Evolutionary conservation across 2,329 filamentous ascomycete species (phyloP).

Genomic region (Ophiostoma australiae): DNA sequence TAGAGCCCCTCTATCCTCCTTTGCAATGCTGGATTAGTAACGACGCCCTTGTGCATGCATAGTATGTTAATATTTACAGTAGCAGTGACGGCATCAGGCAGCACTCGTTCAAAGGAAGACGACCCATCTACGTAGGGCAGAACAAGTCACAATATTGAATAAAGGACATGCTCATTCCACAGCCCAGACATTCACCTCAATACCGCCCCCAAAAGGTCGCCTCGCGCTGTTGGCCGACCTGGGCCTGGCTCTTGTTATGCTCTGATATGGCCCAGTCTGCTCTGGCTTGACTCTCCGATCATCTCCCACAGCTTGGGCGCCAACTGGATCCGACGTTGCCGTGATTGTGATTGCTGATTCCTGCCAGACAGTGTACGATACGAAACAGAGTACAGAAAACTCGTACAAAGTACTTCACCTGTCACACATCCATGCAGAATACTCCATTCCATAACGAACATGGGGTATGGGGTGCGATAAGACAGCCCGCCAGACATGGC

Average conservation of each 20-base stretch:
- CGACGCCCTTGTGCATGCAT: not conserved
- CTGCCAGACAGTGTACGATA: not conserved
- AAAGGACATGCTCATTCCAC: not conserved
- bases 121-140: not conserved
- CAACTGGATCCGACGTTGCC: constrained; percentile 4
- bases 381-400: not conserved
- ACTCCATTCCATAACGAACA: not conserved
- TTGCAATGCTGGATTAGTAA: not conserved
- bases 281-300: no score
- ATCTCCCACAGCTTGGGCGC: not conserved
- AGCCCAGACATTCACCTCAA: not conserved
- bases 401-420: not conserved
- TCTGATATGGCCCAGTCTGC: no score
- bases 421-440: not conserved
- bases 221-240: not conserved
- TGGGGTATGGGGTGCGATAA: constrained; percentile 8
- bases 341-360: not conserved
- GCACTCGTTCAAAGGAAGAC: not conserved
- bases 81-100: not conserved
- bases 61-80: not conserved
- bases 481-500: no score
- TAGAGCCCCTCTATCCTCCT: not conserved
- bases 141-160: not conserved
- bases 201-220: not conserved
- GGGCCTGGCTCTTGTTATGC: not conserved